Percentiles rank a stretch among this genome's conserved stretches.
Evolutionary conservation across 2,329 filamentous ascomycete species (phyloP).

Genomic region (Ascosphaera pollenicola): DNA sequence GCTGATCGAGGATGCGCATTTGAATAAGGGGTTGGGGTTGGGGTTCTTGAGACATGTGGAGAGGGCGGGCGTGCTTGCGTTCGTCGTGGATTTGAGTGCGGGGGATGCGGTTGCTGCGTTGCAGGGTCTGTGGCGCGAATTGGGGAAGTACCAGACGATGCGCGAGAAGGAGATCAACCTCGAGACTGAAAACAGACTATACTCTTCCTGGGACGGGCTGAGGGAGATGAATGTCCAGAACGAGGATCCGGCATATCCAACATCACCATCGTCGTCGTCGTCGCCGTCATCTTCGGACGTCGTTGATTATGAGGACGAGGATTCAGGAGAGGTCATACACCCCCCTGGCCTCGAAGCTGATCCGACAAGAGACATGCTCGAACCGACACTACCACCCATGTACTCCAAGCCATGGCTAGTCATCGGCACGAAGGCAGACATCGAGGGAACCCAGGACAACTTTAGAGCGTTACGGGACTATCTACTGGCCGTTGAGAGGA

Average conservation of each 20-base stretch:
- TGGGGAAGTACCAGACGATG: constrained; percentile 66
- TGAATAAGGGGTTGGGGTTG: constrained; percentile 76
- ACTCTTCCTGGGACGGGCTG: not conserved
- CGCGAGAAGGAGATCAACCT: constrained; percentile 50
- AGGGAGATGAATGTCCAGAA: not conserved
- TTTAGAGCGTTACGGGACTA: constrained; percentile 50
- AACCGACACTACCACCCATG: constrained; percentile 43
- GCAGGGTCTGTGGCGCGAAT: constrained; percentile 70
- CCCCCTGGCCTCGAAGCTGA: constrained; percentile 5
- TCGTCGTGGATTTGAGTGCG: constrained; percentile 68
- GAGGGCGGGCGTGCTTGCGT: constrained; percentile 75
- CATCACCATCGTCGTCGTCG: constrained; percentile 1
- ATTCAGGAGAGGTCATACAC: constrained; percentile 4
- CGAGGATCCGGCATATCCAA: constrained; percentile 1
- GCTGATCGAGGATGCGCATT: constrained; percentile 74
- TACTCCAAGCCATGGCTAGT: constrained; percentile 95
- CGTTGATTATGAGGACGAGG: constrained; percentile 4
- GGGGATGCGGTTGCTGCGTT: constrained; percentile 62
- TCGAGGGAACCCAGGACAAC: constrained; percentile 57
- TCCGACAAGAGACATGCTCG: constrained; percentile 13
- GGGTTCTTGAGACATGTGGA: constrained; percentile 90
- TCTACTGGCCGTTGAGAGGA: constrained; percentile 40
- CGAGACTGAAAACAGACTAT: constrained; percentile 37
- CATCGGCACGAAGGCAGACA: constrained; percentile 77
- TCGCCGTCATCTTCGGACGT: constrained; percentile 4